Evolutionary conservation across 2,329 filamentous ascomycete genomes (phyloP), one percentile per base, ranked within the genome.

Genomic region (Gaeumannomyces tritici): DNA sequence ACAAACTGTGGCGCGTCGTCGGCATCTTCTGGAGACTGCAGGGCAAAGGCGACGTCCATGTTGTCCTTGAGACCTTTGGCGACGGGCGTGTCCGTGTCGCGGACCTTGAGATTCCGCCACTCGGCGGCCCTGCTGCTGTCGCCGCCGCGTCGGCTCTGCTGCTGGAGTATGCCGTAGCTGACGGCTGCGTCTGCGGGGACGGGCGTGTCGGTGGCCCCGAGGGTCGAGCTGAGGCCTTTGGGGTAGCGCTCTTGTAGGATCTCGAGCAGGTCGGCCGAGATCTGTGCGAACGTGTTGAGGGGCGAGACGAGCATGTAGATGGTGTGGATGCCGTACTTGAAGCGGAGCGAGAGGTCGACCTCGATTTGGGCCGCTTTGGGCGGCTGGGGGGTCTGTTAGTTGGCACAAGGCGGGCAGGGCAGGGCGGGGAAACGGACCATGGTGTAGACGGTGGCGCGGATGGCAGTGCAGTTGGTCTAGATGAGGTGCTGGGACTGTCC

Each of bases 261-360:
- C 0, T 77, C 73, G 24, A 89, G 74, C 2, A 93, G 81, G 26
- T 85, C 80, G 24, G 77, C 68, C 63, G 85, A 85, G 63, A 89
- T 76, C 1, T 77, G 73, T 21, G 78, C 74, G 69, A 91, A 84
- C 13, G 84, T 73, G 54, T 81, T 80, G 18, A 81, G 75, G 6
- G 85, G 76, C 54, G 85, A 80, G 57, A 88, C 80, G 65, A 89
- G 86, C 63, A 92, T 78, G 68, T 89, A 84, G 66, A 91, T 79
- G 4, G 88, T 92, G 68, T 86, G 83, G 63, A 85, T 84, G 70
- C 88, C 86, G 71, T 89, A 82, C 73, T 91, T 91, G 76, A 93
- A 86, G 64, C 87, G 82, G 62, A 93, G 76, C 12, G 88, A 90
- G 68, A 84, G 79, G 67, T 82, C 77, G n/a, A 79, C 75, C 57